Evolutionary conservation across 2,329 filamentous ascomycete species (phyloP).

Genomic region (Ophiostoma australiae): DNA sequence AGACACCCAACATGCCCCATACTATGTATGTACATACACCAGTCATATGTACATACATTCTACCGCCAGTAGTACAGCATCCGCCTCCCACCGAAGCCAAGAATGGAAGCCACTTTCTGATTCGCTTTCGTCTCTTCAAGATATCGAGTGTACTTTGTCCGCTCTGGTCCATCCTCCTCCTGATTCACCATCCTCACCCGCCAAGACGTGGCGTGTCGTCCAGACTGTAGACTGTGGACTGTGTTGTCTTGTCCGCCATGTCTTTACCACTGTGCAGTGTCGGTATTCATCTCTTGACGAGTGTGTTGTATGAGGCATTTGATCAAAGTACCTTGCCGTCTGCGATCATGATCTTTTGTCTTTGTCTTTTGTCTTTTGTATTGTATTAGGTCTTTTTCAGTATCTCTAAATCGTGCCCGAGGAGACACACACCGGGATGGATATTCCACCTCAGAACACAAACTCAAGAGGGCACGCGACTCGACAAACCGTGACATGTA

Average conservation of each 20-base stretch:
- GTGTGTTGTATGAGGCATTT: background rate
- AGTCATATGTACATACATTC: no score
- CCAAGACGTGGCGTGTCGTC: constrained; percentile 8
- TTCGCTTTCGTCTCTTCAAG: background rate
- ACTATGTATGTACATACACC: no score
- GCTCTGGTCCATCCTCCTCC: background rate
- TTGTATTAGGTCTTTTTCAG: no score
- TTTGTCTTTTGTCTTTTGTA: background rate
- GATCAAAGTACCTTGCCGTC: background rate
- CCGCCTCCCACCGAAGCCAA: background rate
- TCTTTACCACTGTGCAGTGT: background rate
- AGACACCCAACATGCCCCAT: background rate
- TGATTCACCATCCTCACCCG: background rate
- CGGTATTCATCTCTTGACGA: background rate
- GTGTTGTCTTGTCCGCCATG: background rate
- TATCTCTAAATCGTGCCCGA: no score
- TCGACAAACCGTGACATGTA: background rate
- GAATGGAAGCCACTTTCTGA: background rate
- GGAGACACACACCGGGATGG: no score
- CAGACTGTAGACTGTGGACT: background rate
- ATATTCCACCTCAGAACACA: no score
- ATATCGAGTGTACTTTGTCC: background rate
- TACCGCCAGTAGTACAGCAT: background rate
- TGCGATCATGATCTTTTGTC: background rate
- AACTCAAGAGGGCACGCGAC: background rate